Evolutionary conservation across 2,329 filamentous ascomycete genomes (phyloP), one percentile per base, ranked within the genome.

Genomic region (Paramyrothecium sp.): DNA sequence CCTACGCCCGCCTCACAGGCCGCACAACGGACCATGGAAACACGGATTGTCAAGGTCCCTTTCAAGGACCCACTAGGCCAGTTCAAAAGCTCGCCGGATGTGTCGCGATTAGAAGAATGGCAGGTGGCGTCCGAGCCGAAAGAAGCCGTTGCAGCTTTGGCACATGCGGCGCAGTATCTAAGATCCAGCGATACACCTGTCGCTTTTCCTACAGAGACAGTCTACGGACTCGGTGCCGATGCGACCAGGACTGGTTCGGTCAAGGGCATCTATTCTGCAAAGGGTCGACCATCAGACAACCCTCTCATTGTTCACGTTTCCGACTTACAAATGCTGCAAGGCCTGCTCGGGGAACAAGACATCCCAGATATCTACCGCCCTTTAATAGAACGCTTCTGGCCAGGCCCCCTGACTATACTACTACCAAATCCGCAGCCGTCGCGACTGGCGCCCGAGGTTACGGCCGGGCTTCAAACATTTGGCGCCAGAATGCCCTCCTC

Each of bases 171-270:
- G 2, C 70, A 80, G 13, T 81, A 87, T 61, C 78, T 97, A 38
- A 83, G 79, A 54, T 79, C 80, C 19, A 87, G 82, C 54, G 82
- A 91, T 69, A 82, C 83, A 3, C 95, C 95, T 4, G 92, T 99
- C 51, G 95, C 91, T 1, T 99, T 99, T 70, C 95, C 95, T 1
- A 99, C 95, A 0, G 95, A 99, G 76, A 99, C 95, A 0, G 95
- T 99, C 1, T 99, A 99, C 71, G 95, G 95, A 0, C 82, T 99
- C 8, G 95, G 92, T n/a, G 95, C 95, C 16, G 95, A 98, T 76
- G 95, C 95, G 12, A 98, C 93, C 23, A 85, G 92, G 65, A 92
- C 88, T 67, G 80, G 78, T 22, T 90, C 94, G 2, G 94, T 98
- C 7, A 87, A 83, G 68, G 93, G 92, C n/a, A 99, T 99, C 63